These are phyloP conservation scores for Vaccinium corymbosum DNA, from an alignment of 148 eudicot genomes.

Conservation along the genomic window DNA sequence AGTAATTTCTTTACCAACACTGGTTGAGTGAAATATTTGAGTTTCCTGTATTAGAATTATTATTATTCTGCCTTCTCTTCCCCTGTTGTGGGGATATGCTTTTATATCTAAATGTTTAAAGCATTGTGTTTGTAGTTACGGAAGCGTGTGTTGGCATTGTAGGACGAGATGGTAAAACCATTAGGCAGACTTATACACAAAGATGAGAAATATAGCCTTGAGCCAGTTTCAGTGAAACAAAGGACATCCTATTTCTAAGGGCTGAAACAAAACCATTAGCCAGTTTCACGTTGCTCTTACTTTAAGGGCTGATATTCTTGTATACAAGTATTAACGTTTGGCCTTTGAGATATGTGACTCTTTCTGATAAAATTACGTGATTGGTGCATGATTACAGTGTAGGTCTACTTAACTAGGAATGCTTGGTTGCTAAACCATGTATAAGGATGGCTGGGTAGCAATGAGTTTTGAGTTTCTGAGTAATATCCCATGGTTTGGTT, in stretches of 20 bases:
- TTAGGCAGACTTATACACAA: background rate
- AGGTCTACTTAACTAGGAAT: slow-evolving; percentile 5
- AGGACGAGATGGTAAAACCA: background rate
- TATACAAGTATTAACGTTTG: background rate
- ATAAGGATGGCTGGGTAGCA: slow-evolving; percentile 3
- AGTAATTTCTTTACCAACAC: background rate
- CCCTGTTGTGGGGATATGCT: background rate
- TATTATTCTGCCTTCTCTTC: background rate
- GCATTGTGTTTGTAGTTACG: background rate
- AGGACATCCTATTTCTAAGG: background rate
- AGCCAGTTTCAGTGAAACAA: background rate
- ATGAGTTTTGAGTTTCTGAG: slow-evolving; percentile 44
- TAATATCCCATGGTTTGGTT: slow-evolving; percentile 39
- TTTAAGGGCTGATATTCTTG: background rate
- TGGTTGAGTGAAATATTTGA: background rate
- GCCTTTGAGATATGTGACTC: background rate
- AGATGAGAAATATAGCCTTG: background rate
- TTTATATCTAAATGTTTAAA: background rate
- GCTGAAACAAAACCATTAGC: too few relatives aligned
- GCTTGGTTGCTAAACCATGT: slow-evolving; percentile 16
- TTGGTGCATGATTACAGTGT: slow-evolving; percentile 1
- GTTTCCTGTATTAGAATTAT: background rate
- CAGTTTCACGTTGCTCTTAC: background rate
- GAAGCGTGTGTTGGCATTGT: background rate
- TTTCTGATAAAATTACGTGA: slow-evolving; percentile 4